A percentile compares a stretch with the other conserved stretches of the same genome.
Evolutionary conservation across 495 filamentous ascomycete genomes (phyloP).

Genomic region (Penicillium manginii): DNA sequence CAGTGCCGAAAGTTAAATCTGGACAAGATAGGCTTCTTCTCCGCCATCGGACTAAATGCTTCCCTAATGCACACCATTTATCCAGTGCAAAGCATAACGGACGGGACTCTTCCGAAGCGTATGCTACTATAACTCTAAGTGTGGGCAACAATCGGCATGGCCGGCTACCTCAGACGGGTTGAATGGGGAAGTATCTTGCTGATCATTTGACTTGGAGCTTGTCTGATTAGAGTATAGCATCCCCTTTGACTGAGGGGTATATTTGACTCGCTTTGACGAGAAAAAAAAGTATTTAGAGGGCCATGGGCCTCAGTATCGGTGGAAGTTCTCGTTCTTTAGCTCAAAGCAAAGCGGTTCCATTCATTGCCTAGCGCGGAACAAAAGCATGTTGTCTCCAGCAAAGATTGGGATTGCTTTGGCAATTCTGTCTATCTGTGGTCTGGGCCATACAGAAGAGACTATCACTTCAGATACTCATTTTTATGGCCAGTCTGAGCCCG

Average conservation of each 20-base stretch:
- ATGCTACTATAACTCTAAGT: not conserved
- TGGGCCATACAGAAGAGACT: slow-evolving; percentile 17
- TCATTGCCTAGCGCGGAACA: not conserved
- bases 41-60: not conserved
- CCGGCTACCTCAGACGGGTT: not conserved
- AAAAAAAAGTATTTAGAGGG: slow-evolving; percentile 14
- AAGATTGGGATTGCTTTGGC: slow-evolving; percentile 18
- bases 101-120: not conserved
- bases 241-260: not conserved
- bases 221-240: not conserved
- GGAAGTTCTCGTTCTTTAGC: not conserved
- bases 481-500: slow-evolving; percentile 59
- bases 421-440: slow-evolving; percentile 22
- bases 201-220: not conserved
- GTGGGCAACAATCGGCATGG: not conserved
- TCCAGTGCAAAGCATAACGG: not conserved
- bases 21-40: not conserved
- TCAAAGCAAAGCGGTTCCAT: not conserved
- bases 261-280: not conserved
- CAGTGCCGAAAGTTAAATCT: not conserved
- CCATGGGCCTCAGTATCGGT: not conserved
- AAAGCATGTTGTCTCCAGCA: slow-evolving; percentile 15
- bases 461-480: slow-evolving; percentile 42
- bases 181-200: not conserved
- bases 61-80: not conserved